Evolutionary conservation across 257 asterid species (phyloP).

Genomic region (Lavandula angustifolia): DNA sequence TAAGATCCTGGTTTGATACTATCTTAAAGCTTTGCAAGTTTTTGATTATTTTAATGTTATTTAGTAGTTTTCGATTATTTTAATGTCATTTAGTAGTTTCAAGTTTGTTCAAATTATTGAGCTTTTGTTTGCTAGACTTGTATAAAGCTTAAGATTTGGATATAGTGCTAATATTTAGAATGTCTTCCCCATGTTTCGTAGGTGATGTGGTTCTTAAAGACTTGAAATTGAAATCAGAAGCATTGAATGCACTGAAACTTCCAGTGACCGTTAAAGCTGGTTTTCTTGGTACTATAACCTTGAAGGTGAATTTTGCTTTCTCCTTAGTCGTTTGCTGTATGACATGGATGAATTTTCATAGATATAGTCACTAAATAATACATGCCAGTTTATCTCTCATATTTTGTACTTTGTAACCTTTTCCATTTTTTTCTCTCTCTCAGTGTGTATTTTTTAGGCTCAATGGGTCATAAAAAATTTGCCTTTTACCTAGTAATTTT

Average conservation of each 20-base stretch:
- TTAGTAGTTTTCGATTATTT: not conserved
- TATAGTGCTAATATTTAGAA: slow-evolving; percentile 23
- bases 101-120: not conserved
- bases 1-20: not conserved
- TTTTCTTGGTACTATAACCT: slow-evolving; percentile 87
- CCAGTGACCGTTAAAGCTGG: slow-evolving; percentile 97
- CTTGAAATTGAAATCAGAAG: slow-evolving; percentile 92
- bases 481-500: too few species aligned
- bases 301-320: slow-evolving; percentile 59
- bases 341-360: not conserved
- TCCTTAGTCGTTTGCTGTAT: slow-evolving; percentile 21
- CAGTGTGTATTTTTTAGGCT: not conserved
- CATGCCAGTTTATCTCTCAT: slow-evolving; percentile 23
- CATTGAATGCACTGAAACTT: slow-evolving; percentile 87
- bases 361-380: slow-evolving; percentile 13
- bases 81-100: not conserved
- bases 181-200: slow-evolving; percentile 34
- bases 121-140: slow-evolving; percentile 18
- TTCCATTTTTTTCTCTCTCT: not conserved
- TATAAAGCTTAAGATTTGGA: slow-evolving; percentile 26
- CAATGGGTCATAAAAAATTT: too few species aligned
- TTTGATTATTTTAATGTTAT: not conserved
- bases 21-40: not conserved
- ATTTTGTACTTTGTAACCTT: not conserved
- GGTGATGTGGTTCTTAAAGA: slow-evolving; percentile 99